A percentile compares a stretch with the other conserved stretches of the same genome.
Evolutionary conservation across 305 asterid genomes (phyloP).

Genomic region (Vinca major): DNA sequence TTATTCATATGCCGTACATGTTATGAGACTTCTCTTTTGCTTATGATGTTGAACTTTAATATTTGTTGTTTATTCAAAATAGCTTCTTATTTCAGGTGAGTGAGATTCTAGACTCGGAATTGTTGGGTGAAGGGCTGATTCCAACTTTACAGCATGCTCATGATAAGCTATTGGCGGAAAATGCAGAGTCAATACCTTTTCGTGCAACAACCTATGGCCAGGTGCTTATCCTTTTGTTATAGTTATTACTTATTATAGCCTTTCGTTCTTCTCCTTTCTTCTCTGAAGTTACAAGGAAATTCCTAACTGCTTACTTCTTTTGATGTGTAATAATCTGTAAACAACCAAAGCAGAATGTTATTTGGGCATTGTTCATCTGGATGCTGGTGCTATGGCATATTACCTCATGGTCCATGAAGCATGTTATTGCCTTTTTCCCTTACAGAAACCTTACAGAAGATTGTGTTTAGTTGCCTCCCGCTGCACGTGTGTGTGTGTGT

Average conservation of each 20-base stretch:
- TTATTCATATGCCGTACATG: background rate
- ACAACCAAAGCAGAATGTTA: background rate
- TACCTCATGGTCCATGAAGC: background rate
- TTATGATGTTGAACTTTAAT: background rate
- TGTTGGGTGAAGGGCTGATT: slow-evolving; percentile 91
- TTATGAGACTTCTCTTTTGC: background rate
- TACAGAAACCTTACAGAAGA: background rate
- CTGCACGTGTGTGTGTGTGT: background rate
- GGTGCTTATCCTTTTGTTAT: slow-evolving; percentile 33
- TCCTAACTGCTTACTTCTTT: background rate
- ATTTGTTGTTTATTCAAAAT: slow-evolving; percentile 2
- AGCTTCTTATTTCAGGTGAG: slow-evolving; percentile 53
- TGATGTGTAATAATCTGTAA: background rate
- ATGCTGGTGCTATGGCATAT: background rate
- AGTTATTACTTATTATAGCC: background rate
- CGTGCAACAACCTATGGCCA: slow-evolving; percentile 75
- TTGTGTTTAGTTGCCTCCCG: background rate
- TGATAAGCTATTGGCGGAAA: slow-evolving; percentile 66
- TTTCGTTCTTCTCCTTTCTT: background rate
- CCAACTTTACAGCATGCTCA: slow-evolving; percentile 96
- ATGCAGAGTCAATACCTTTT: slow-evolving; percentile 76
- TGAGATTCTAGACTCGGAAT: slow-evolving; percentile 87
- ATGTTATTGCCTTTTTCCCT: background rate
- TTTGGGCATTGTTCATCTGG: background rate
- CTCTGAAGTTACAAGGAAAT: background rate